These are phyloP conservation scores for Arabidopsis thaliana DNA, from an alignment of 345 rosid genomes.

Conservation along the genomic window DNA sequence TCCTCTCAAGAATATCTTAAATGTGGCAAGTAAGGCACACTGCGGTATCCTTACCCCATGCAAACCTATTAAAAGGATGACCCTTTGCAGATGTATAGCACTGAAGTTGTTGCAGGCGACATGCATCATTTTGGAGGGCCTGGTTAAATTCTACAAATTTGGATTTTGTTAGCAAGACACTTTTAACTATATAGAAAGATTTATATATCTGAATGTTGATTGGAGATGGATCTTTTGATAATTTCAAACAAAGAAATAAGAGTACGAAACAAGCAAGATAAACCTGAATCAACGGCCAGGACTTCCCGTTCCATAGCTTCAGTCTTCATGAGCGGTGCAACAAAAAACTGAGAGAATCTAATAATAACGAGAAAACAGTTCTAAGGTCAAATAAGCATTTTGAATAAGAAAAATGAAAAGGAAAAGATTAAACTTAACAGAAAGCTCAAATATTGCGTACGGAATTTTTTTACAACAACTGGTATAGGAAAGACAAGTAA, in stretches of 20 bases:
- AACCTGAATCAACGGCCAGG: constrained; percentile 98
- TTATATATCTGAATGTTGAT: constrained; percentile 11
- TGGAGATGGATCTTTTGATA: constrained; percentile 6
- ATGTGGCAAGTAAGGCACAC: constrained; percentile 30
- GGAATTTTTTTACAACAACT: not conserved
- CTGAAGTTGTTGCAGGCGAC: constrained; percentile 94
- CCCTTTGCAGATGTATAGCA: constrained; percentile 76
- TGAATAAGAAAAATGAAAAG: constrained; percentile 1
- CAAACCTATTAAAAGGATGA: constrained; percentile 81
- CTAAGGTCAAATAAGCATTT: constrained; percentile 32
- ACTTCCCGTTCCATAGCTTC: constrained; percentile 98
- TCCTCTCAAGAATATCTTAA: constrained; percentile 30
- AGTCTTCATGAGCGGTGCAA: constrained; percentile 91
- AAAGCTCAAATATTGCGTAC: not conserved
- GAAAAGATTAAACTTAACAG: constrained; percentile 8
- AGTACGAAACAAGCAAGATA: constrained; percentile 25
- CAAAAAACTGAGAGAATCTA: constrained; percentile 98
- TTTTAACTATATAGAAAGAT: constrained; percentile 12
- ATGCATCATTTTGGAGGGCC: constrained; percentile 87
- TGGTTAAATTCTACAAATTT: constrained; percentile 81
- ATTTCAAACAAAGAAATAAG: constrained; percentile 17
- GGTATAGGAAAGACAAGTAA: constrained; percentile 12
- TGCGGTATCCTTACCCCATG: constrained; percentile 75
- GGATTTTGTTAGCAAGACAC: constrained; percentile 27
- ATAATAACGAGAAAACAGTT: constrained; percentile 47